Percentiles rank a stretch among this genome's conserved stretches.
Conservation (phyloP, 768 basidiomycete genomes). For the Boletus bicolor region DNA sequence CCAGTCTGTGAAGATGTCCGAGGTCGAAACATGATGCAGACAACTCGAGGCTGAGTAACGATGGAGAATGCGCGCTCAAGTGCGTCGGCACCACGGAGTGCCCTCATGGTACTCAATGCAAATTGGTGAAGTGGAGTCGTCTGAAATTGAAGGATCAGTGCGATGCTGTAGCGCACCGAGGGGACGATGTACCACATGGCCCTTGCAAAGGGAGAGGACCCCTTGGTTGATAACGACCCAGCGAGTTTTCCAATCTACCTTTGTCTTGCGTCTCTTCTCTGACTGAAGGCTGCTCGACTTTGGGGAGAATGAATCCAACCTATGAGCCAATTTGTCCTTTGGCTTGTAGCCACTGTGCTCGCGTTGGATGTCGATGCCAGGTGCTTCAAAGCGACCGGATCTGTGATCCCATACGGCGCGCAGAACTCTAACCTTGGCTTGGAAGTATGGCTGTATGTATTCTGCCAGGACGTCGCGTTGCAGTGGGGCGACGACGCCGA, state of each 20-base stretch:
- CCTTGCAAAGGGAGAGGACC: conserved; percentile 50
- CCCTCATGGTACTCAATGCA: conserved; percentile 38
- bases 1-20: neutral
- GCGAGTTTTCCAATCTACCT: conserved; percentile 59
- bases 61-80: conserved; percentile 32
- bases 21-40: conserved; percentile 41
- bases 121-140: conserved; percentile 40
- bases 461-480: conserved; percentile 37
- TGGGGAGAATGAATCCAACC: conserved; percentile 7
- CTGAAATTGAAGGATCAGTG: conserved; percentile 29
- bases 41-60: conserved; percentile 28
- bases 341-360: neutral
- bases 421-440: conserved; percentile 51
- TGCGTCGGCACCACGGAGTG: conserved; percentile 45
- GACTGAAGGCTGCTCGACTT: conserved; percentile 6
- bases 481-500: conserved; percentile 40
- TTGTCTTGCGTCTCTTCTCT: conserved; percentile 32
- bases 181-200: conserved; percentile 43
- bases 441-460: conserved; percentile 60
- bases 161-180: neutral
- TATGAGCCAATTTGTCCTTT: conserved; percentile 14
- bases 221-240: conserved; percentile 64
- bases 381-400: conserved; percentile 27
- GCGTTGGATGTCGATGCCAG: conserved; percentile 4
- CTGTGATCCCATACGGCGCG: conserved; percentile 39